A percentile compares a stretch with the other conserved stretches of the same genome.
phyloP scores from a whole-genome alignment of 441 rosid species.

The Pelargonium citronellum region DNA sequence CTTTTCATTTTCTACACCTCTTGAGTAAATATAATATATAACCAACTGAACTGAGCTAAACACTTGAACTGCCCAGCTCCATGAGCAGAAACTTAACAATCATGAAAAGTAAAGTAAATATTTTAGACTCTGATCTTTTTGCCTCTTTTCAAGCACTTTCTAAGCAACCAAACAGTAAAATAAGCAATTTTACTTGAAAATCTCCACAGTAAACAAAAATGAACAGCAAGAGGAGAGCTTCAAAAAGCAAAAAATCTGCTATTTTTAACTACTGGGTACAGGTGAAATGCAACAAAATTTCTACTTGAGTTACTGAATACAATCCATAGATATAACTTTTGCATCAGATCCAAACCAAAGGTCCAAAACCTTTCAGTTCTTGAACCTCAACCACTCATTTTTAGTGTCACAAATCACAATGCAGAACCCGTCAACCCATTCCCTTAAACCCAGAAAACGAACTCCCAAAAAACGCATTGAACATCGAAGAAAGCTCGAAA shows the following conservation, averaged over 20 bases:
- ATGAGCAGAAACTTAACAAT: background rate
- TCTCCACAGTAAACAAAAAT: background rate
- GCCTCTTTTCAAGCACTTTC: slow-evolving; percentile 11
- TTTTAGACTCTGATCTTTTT: background rate
- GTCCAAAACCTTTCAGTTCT: background rate
- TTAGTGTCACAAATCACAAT: background rate
- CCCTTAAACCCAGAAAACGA: slow-evolving; percentile 2
- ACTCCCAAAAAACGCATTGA: background rate
- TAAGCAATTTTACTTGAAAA: background rate
- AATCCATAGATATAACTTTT: background rate
- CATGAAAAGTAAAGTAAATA: background rate
- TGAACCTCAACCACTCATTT: background rate
- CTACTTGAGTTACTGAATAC: background rate
- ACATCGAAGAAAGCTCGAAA: background rate
- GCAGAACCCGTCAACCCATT: slow-evolving; percentile 4
- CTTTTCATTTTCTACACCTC: background rate
- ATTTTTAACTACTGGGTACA: background rate
- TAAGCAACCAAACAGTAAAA: slow-evolving; percentile 13
- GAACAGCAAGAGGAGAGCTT: background rate
- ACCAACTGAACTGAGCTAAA: slow-evolving; percentile 9
- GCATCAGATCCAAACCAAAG: slow-evolving; percentile 1
- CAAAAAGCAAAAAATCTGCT: background rate
- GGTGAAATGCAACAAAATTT: background rate
- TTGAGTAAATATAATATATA: background rate
- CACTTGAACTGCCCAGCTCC: background rate